phyloP scores from a whole-genome alignment of 345 rosid genomes.

The Draba incana region DNA sequence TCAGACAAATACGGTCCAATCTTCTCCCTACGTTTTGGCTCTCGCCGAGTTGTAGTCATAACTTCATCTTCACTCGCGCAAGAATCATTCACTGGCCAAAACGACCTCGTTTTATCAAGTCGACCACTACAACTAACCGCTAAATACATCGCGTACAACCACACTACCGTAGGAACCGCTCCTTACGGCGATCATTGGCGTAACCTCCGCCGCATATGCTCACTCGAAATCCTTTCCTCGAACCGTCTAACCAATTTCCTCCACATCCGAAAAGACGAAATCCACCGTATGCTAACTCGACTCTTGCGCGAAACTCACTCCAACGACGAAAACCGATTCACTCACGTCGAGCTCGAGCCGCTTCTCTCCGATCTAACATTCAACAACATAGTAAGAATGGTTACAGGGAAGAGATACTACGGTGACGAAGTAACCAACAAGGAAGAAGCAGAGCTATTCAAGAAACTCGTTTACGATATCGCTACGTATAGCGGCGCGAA shows the following conservation, averaged over 20 bases:
- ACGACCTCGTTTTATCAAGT: constrained; percentile 56
- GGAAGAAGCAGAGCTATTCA: constrained; percentile 49
- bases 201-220: constrained; percentile 55
- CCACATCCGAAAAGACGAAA: constrained; percentile 50
- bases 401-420: constrained; percentile 53
- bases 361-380: constrained; percentile 38
- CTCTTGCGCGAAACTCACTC: constrained; percentile 40
- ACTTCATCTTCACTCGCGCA: constrained; percentile 51
- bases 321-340: constrained; percentile 35
- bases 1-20: constrained; percentile 50
- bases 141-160: constrained; percentile 48
- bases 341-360: constrained; percentile 33
- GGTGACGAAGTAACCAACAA: constrained; percentile 47
- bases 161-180: constrained; percentile 36
- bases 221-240: constrained; percentile 55
- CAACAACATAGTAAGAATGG: constrained; percentile 51
- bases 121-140: constrained; percentile 48
- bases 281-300: constrained; percentile 42
- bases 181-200: constrained; percentile 74
- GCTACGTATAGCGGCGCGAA: constrained; percentile 28
- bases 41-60: constrained; percentile 42
- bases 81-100: constrained; percentile 55
- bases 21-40: constrained; percentile 52
- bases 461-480: constrained; percentile 46
- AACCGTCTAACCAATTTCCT: constrained; percentile 44